Evolutionary conservation across 2,329 filamentous ascomycete species (phyloP).

Genomic region (Tolypocladium endophyticum): DNA sequence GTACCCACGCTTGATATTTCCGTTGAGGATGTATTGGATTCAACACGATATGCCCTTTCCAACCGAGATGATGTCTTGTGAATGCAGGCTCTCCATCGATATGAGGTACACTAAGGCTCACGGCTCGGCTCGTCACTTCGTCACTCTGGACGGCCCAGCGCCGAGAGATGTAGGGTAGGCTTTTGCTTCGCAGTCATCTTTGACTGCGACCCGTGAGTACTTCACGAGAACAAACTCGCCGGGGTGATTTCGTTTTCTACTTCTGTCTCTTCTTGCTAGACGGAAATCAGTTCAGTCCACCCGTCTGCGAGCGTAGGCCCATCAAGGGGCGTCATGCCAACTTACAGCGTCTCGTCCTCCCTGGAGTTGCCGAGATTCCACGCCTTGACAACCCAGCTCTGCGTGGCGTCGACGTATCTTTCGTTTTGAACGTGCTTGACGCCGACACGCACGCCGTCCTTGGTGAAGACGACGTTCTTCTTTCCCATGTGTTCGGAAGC

Average conservation of each 20-base stretch:
- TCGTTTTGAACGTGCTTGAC: constrained; percentile 60
- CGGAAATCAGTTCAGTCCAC: not conserved
- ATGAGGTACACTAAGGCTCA: not conserved
- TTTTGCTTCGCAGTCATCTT: not conserved
- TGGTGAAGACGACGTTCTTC: constrained; percentile 66
- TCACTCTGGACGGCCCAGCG: not conserved
- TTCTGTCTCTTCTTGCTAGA: constrained; percentile 6
- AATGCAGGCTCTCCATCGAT: not conserved
- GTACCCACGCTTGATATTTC: not conserved
- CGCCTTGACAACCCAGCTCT: constrained; percentile 56
- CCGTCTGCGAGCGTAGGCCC: not conserved
- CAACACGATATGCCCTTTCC: not conserved
- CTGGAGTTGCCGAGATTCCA: constrained; percentile 43
- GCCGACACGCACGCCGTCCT: constrained; percentile 62
- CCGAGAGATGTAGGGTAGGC: not conserved
- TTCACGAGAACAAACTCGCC: not conserved
- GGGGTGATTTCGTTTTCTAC: not conserved
- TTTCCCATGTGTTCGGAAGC: constrained; percentile 62
- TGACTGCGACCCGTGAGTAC: not conserved
- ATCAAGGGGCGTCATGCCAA: not conserved
- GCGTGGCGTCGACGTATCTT: constrained; percentile 63
- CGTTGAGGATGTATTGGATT: not conserved
- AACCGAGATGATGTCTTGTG: not conserved
- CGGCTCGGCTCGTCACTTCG: not conserved
- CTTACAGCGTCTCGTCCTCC: constrained; percentile 11